Evolutionary conservation across 257 asterid genomes (phyloP), one percentile per base, ranked within the genome.

Genomic region (Petunia secreta): DNA sequence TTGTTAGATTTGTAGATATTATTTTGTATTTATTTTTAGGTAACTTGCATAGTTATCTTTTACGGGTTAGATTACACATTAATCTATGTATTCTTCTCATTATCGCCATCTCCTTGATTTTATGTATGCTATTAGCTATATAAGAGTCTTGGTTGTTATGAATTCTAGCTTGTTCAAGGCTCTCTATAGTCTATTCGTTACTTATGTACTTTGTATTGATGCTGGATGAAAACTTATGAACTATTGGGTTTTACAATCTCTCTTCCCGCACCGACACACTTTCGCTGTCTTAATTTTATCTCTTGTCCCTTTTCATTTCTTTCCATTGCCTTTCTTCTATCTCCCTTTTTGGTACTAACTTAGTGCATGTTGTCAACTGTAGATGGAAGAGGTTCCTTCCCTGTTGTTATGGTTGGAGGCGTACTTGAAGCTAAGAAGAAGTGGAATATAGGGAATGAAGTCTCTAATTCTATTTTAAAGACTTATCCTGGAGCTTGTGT

Each of bases 341-440:
- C 54, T 37, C 53, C 11, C 8, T 43, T 63, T 7, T 14, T 79
- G 46, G 40, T 52, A 48, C 57, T 63, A 50, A 64, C 50, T 79
- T 79, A 6, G 82, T 50, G 67, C 79, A 55, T 67, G 53, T 58
- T 81, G 75, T 69, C 63, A 57, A 81, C 80, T 88, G 88, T 95
- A 95, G 99, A 90, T 86, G 93, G 91, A 78, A 91, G 77, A 16
- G 90, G 79, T 82, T 82, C 89, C 83, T 95, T 95, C 89, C 99
- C 97, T 57, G 88, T 95, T 82, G 98, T 95, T 82, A 85, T 95
- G 92, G 98, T 95, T 73, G 99, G 97, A 44, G 99, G 99, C 41
- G 97, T 95, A 78, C 97, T 94, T 63, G 96, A 90, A 86, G 94
- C 94, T 71, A 91, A 94, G 87, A 88, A 85, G 85, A 86, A 77